Base-by-base conservation (phyloP, 169 alveolate species). In the Plasmodium vinckei region DNA sequence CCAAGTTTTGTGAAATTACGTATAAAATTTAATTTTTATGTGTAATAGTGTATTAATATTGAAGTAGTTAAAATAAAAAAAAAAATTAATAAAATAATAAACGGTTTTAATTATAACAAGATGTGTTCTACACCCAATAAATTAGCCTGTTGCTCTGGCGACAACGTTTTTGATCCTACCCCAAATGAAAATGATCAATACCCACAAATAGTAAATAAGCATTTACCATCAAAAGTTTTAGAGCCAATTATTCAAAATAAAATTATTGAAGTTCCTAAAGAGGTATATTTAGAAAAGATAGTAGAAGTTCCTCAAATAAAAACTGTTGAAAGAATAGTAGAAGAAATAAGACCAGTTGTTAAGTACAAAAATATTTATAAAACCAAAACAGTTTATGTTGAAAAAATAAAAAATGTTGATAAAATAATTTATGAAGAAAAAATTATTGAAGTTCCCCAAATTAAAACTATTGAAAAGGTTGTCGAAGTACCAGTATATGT, bases 381-480 rank as follows among this genome's bases (percentile, higher is more conserved):
- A 87, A 87, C 93, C 71, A 94, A 93, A 91, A 92, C 91, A 67
- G 97, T 93, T 21, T 94, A 93, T 73, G 96, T 92, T 21, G 97
- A 94, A 72, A 92, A 89, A 87, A 87, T 91, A 63, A 93, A 92
- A 72, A 93, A 94, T 90, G 95, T 94, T 56, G 96, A 95, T 42
- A 88, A 65, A 59, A 91, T 94, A 25, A 88, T 90, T 47, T 94
- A 94, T 87, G 93, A 94, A 69, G 97, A 94, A 73, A 94, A 94
- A 92, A 94, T 94, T 91, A 88, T 94, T 60, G 97, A 94, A 92
- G 97, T 94, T 9, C 97, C 97, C 33, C 97, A 94, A 91, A 91
- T 93, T 57, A 92, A 93, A 70, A 92, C 93, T 71, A 93, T 94
- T 42, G 97, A 94, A 87, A 93, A 92, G 90, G 92, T 92, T 49